Conservation (phyloP, 805 yeast genomes). For the Scheffersomyces lignosus region DNA sequence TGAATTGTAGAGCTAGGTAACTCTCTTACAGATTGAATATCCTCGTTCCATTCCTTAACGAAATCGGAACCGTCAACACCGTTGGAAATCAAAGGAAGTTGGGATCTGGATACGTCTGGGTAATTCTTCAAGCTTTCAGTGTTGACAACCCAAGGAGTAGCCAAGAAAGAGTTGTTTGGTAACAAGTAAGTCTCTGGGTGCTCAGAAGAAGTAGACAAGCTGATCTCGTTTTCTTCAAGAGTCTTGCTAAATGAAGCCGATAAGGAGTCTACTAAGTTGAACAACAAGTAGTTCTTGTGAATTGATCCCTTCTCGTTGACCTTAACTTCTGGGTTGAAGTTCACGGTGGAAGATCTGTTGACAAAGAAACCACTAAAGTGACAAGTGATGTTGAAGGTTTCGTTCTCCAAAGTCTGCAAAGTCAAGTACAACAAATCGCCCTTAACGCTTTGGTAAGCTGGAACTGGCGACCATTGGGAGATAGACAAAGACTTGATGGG, state of each 20-base stretch:
- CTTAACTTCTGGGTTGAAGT: slow-evolving; percentile 66
- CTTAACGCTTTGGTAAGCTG: slow-evolving; percentile 54
- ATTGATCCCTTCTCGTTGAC: slow-evolving; percentile 35
- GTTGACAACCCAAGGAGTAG: slow-evolving; percentile 78
- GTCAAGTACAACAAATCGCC: slow-evolving; percentile 84
- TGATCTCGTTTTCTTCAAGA: slow-evolving; percentile 51
- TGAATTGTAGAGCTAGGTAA: slow-evolving; percentile 57
- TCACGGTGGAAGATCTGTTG: slow-evolving; percentile 63
- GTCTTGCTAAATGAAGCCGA: slow-evolving; percentile 64
- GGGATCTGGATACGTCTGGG: slow-evolving; percentile 65
- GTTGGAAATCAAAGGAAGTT: slow-evolving; percentile 50
- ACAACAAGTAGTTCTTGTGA: slow-evolving; percentile 50
- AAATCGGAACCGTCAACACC: slow-evolving; percentile 62
- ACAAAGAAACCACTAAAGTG: slow-evolving; percentile 78
- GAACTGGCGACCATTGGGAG: slow-evolving; percentile 87
- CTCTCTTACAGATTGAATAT: slow-evolving; percentile 79
- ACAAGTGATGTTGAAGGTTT: slow-evolving; percentile 75
- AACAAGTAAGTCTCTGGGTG: slow-evolving; percentile 58
- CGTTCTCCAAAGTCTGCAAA: slow-evolving; percentile 78
- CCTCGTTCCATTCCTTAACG: slow-evolving; percentile 85
- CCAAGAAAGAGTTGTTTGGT: slow-evolving; percentile 60
- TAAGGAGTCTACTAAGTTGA: slow-evolving; percentile 58
- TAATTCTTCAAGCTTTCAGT: slow-evolving; percentile 13
- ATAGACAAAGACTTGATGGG: slow-evolving; percentile 59
- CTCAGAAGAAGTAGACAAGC: slow-evolving; percentile 34